Base-by-base conservation (phyloP, 441 rosid genomes). In the Arabidopsis lyrata region DNA sequence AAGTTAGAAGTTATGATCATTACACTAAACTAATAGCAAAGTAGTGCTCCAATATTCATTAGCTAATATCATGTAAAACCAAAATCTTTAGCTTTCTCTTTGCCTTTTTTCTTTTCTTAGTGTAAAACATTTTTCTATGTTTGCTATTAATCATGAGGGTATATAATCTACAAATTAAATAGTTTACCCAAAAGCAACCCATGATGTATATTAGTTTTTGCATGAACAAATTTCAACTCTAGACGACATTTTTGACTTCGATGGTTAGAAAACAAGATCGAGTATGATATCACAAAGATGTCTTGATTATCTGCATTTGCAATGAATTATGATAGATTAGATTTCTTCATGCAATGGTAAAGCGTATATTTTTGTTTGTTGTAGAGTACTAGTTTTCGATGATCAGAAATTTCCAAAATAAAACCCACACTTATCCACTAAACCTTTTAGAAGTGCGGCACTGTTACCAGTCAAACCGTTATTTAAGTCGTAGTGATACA, bases 221-320 rank as follows among this genome's bases (percentile, higher is more conserved):
- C 48, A 64, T 39, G 34, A 50, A 20, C 49, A 49, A 41, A 42
- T 70, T 64, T 77, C 67, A 70, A 70, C 68, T 48, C 50, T 64
- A 70, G 80, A 76, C 80, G 80, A 70, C n/a, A 77, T 35, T 77
- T 77, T 77, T 77, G 76, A 77, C 80, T 64, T 70, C 38, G 31
- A 77, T 22, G 32, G 38, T 50, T 64, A 47, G 47, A 55, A 76
- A 38, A 54, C 16, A 29, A 75, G 41, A 67, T 14, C 27, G 35
- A 54, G 53, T 35, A 62, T 29, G 53, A 63, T 42, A 44, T 29
- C 56, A 27, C 12, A 62, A 76, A 69, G 7, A 53, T 45, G 65
- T 62, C 70, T 76, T 47, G 15, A 63, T 69, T 55, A 63, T 47
- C 74, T 63, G 64, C 50, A 74, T 58, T 66, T 18, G 35, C 8